Base-by-base conservation (phyloP, 1,139 yeast species). In the Pichia sp. region DNA sequence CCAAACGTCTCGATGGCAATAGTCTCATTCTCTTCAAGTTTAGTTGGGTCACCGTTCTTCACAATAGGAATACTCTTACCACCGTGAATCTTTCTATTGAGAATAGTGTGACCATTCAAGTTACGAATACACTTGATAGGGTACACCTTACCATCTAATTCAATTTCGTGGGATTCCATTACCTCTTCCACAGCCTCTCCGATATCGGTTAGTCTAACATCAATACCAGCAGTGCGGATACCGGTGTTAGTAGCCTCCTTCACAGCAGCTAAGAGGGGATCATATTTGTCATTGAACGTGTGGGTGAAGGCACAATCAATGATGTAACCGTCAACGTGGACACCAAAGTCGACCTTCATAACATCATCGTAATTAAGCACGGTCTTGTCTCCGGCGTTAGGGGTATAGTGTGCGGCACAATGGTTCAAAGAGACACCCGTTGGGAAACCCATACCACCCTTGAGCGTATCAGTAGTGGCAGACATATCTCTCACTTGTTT, bases 1-100 rank as follows among this genome's bases (percentile, higher is more conserved):
- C 98, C 98, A 54, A 91, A 91, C 4, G 99, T 91, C 62, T 91
- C 99, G 54, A 93, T 88, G 39, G 99, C 99, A 67, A 86, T 91
- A 3, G 87, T 81, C 59, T 91, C 98, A 44, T 96, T 96, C 64
- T 91, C 99, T 60, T 93, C 99, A 96, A 91, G 88, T 68, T 88
- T 88, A 18, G 97, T 88, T 62, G 74, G 74, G 59, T 91, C 98
- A 11, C 88, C 91, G 52, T 84, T 85, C 54, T 88, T 82, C 29
- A 91, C 94, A 55, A 93, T 91, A 16, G 99, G 99, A 32, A 91
- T 97, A 16, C 93, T 77, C 59, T 91, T 91, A 45, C 96, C 97
- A 26, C 88, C 93, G 61, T 91, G 99, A 52, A 91, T 91, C 36
- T 69, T 69, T 61, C 69, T 87, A 38, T 80, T 88, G 25, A 74